phyloP scores from a whole-genome alignment of 1,139 yeast species.

The Meyerozyma elateridarum region DNA sequence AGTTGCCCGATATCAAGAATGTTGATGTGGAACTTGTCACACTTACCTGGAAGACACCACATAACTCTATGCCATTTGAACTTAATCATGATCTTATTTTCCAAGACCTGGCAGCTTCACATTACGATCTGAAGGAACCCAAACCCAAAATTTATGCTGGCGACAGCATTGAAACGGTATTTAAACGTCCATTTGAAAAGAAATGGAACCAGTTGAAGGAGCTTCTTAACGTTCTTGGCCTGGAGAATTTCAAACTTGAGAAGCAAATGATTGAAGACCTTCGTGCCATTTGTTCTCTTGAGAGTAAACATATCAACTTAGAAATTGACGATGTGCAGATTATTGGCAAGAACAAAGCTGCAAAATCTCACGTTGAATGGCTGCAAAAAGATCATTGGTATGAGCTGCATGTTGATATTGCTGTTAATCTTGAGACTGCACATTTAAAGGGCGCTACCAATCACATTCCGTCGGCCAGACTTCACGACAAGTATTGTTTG shows the following conservation, averaged over 20 bases:
- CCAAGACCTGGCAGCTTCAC: slow-evolving; percentile 9
- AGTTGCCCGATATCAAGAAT: slow-evolving; percentile 15
- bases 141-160: slow-evolving; percentile 13
- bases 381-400: background rate
- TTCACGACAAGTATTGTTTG: slow-evolving; percentile 15
- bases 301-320: slow-evolving; percentile 27
- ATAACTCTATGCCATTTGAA: slow-evolving; percentile 19
- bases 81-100: slow-evolving; percentile 19
- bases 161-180: slow-evolving; percentile 23
- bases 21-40: slow-evolving; percentile 17
- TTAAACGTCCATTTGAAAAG: slow-evolving; percentile 20
- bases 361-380: background rate
- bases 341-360: background rate
- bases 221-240: slow-evolving; percentile 20
- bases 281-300: slow-evolving; percentile 23
- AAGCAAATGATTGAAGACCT: slow-evolving; percentile 28
- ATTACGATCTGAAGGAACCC: slow-evolving; percentile 5
- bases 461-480: too few relatives aligned
- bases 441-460: background rate
- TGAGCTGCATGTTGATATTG: background rate
- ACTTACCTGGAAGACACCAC: slow-evolving; percentile 15
- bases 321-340: slow-evolving; percentile 14
- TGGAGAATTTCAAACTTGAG: slow-evolving; percentile 26
- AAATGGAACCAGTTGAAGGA: slow-evolving; percentile 18
- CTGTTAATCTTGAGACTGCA: background rate